Evolutionary conservation across 2,329 filamentous ascomycete species (phyloP).

Genomic region (Aspergillus fumigatiaffinis): DNA sequence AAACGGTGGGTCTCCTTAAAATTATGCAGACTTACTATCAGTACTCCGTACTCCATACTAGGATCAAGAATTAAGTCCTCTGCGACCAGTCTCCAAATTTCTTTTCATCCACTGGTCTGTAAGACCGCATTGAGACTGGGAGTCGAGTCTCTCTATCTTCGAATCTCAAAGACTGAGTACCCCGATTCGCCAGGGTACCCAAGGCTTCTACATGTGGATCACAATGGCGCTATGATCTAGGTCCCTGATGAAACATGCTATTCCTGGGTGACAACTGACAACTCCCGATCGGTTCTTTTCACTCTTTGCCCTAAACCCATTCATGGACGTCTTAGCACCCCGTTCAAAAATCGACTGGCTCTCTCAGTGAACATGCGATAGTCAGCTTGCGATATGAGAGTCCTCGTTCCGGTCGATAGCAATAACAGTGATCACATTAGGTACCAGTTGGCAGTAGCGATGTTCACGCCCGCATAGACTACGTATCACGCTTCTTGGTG

Average conservation of each 20-base stretch:
- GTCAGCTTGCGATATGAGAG: neutral
- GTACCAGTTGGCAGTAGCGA: neutral
- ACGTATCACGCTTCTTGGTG: neutral
- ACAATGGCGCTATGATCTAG: neutral
- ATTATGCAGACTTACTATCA: neutral
- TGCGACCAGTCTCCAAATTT: neutral
- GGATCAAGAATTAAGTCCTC: too few species aligned
- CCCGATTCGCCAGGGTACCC: neutral
- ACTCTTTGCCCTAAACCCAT: neutral
- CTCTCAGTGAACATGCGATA: neutral
- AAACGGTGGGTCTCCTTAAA: constrained; percentile 13
- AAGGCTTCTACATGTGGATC: neutral
- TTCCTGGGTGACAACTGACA: neutral
- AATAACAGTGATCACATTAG: neutral
- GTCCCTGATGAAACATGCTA: neutral
- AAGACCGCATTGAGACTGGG: neutral
- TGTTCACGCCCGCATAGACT: neutral
- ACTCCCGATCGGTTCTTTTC: neutral
- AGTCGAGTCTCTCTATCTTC: neutral
- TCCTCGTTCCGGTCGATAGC: neutral
- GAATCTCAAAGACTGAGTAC: neutral
- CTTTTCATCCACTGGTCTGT: neutral
- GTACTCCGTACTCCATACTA: too few species aligned
- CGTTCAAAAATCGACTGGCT: neutral
- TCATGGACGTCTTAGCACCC: neutral